Base-by-base conservation (phyloP, 2,329 filamentous ascomycete species). In the Epichloe aotearoae region DNA sequence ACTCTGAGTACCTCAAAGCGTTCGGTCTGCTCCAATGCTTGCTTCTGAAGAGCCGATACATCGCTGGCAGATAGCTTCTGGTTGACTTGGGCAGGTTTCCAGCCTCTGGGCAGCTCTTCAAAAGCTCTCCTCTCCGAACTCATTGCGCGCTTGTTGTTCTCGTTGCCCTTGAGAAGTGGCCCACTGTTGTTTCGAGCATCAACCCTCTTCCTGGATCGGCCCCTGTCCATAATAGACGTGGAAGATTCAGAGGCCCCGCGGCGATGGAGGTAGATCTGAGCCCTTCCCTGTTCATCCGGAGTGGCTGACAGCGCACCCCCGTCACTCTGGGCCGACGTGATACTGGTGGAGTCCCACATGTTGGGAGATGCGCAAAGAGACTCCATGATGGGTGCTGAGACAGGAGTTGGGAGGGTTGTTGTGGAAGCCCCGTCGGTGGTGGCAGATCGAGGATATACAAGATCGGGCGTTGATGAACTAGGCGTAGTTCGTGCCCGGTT, bases 1-100 rank as follows among this genome's bases (percentile, higher is more conserved):
- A 73, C 72, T 45, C 68, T 70, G 20, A 86, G 70, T 17, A 86
- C 73, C 62, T 84, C 80, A 54, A 85, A 86, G 33, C 78, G 71
- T 38, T 75, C 71, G 0, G 77, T 78, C 60, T 84, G 81, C 33
- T 77, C 76, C 38, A 79, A 65, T 1, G 82, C 82, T 59, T 84
- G 81, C 55, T 72, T 74, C 51, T 79, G 74, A 19, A 86, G 65
- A 4, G 69, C 66, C 10, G 64, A 63, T 14, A 79, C 61, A 50
- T 84, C 80, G 2, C 62, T 58, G 7, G 68, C 58, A 12, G 70
- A 70, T 17, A 84, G 59, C 45, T 71, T 69, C 33, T 66, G 66
- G 0, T 64, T 56, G 0, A 75, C 81, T 15, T 82, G 73, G n/a
- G 62, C 64, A 2, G 76, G 72, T 52, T 69, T 73, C 61, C 73